Conservation (phyloP, 2,329 filamentous ascomycete genomes). For the Xylaria polymorpha region DNA sequence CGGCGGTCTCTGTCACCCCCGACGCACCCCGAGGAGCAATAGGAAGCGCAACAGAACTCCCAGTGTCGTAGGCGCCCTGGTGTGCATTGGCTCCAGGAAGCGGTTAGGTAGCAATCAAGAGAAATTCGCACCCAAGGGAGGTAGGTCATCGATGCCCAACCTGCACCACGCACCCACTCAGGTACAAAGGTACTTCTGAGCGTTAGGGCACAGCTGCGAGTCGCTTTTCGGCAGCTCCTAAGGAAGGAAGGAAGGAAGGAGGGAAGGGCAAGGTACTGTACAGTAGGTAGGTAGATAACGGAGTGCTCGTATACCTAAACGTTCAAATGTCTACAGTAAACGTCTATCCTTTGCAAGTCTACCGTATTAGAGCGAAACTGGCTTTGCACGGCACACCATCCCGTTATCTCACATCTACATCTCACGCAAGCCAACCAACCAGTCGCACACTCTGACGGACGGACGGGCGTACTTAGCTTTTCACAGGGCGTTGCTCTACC, state of each 20-base stretch:
- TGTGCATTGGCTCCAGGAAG: conserved; percentile 34
- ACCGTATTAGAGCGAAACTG: conserved; percentile 34
- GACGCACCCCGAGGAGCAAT: conserved; percentile 46
- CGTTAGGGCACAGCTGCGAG: conserved; percentile 26
- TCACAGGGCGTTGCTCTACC: conserved; percentile 19
- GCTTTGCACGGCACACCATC: conserved; percentile 15
- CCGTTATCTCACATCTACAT: conserved; percentile 10
- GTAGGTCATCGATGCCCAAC: conserved; percentile 49
- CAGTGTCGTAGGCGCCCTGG: conserved; percentile 45
- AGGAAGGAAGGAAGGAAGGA: too few species aligned
- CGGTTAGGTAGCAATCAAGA: conserved; percentile 45
- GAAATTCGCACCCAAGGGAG: conserved; percentile 41
- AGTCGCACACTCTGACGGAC: conserved; percentile 17
- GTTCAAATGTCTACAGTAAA: neutral
- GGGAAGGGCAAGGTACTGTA: too few species aligned
- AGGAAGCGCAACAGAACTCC: conserved; percentile 41
- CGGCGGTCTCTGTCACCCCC: conserved; percentile 43
- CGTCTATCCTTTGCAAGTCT: conserved; percentile 13
- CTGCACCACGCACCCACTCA: conserved; percentile 23
- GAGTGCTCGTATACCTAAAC: conserved; percentile 10
- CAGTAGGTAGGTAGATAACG: conserved; percentile 1
- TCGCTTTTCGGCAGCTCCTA: conserved; percentile 24
- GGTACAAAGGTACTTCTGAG: conserved; percentile 24
- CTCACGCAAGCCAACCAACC: neutral
- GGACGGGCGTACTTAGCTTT: conserved; percentile 16